Conservation (phyloP, 768 basidiomycete genomes). For the Clitopilus hobsonii region DNA sequence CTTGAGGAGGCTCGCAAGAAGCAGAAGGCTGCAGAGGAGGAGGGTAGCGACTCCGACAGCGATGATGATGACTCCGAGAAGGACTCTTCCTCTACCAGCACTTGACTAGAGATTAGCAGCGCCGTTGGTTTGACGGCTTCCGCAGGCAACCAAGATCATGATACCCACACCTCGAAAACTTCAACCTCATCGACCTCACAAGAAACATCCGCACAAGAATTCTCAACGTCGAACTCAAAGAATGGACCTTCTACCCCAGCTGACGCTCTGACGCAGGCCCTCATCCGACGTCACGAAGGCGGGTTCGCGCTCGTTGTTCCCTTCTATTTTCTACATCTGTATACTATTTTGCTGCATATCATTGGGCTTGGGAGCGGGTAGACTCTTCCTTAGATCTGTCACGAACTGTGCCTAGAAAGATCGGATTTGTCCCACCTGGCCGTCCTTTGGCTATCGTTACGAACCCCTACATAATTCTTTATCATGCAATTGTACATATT, state of each 20-base stretch:
- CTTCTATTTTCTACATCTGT: constrained; percentile 20
- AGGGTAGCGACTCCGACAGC: constrained; percentile 26
- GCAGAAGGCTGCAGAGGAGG: constrained; percentile 16
- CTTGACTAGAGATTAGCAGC: constrained; percentile 16
- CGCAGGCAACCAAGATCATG: constrained; percentile 9
- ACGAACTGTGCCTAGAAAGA: not conserved
- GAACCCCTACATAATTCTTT: constrained; percentile 2
- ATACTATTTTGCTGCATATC: constrained; percentile 19
- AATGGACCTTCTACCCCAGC: not conserved
- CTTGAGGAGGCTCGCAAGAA: constrained; percentile 19
- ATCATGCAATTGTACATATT: constrained; percentile 4
- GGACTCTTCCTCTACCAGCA: constrained; percentile 18
- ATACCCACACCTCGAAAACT: constrained; percentile 7
- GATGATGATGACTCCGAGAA: constrained; percentile 40
- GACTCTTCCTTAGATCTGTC: constrained; percentile 2
- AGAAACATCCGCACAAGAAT: constrained; percentile 7
- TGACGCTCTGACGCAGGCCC: constrained; percentile 9
- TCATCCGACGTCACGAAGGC: constrained; percentile 12
- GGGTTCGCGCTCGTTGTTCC: constrained; percentile 15
- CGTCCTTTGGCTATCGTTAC: constrained; percentile 2
- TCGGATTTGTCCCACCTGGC: constrained; percentile 5
- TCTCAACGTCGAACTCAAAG: not conserved
- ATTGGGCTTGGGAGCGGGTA: constrained; percentile 7
- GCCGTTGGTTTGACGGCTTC: constrained; percentile 1
- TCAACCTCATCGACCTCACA: constrained; percentile 2